Percentiles rank a stretch among this genome's conserved stretches.
Evolutionary conservation across 345 rosid species (phyloP).

Genomic region (Eucalyptus erythrocorys): DNA sequence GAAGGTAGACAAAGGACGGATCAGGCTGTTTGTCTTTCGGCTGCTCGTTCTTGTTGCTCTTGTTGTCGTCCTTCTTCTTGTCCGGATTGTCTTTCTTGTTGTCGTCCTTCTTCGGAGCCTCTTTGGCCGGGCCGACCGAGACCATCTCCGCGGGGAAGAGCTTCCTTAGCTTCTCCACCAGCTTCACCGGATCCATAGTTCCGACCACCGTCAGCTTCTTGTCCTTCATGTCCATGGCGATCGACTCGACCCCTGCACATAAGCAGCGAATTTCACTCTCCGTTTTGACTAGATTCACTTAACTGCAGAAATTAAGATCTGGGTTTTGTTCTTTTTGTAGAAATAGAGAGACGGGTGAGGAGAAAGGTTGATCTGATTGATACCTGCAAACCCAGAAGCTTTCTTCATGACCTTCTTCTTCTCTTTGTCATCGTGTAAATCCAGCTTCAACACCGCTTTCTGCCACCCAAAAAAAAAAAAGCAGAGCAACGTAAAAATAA

Average conservation of each 20-base stretch:
- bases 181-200: not conserved
- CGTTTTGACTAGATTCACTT: not conserved
- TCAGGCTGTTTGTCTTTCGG: not conserved
- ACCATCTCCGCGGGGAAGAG: not conserved
- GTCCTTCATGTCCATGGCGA: conserved; percentile 6
- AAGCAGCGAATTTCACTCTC: not conserved
- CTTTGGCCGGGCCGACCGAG: conserved; percentile 9
- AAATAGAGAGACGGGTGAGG: not conserved
- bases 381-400: conserved; percentile 42
- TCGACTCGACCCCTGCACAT: conserved; percentile 1
- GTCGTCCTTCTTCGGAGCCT: conserved; percentile 1
- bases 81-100: not conserved
- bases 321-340: not conserved
- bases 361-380: not conserved
- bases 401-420: conserved; percentile 42
- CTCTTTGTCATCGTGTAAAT: conserved; percentile 12
- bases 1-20: not conserved
- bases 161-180: conserved; percentile 5
- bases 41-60: not conserved
- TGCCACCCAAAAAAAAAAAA: conserved; percentile 11
- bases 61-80: not conserved
- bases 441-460: conserved; percentile 47
- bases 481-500: not conserved
- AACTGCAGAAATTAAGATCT: not conserved
- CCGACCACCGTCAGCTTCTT: conserved; percentile 6